These are phyloP conservation scores for Eutypella sp. DNA, from an alignment of 2,329 filamentous ascomycete genomes.

Conservation along the genomic window DNA sequence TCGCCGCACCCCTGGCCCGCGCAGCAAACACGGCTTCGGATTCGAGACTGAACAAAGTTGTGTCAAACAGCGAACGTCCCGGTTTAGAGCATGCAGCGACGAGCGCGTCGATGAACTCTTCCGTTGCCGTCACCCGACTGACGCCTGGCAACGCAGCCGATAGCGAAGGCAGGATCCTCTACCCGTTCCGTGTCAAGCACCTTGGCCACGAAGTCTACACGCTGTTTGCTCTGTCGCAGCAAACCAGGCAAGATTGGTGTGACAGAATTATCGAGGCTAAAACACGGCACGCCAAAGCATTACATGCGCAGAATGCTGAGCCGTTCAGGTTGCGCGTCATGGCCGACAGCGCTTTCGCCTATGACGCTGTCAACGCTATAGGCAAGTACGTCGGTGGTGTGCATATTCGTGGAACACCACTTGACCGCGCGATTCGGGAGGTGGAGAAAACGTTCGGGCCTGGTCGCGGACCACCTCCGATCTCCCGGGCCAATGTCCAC, in stretches of 20 bases:
- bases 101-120: constrained; percentile 58
- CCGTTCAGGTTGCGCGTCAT: constrained; percentile 90
- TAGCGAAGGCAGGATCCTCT: constrained; percentile 77
- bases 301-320: constrained; percentile 90
- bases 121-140: constrained; percentile 39
- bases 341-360: constrained; percentile 86
- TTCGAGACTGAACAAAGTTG: constrained; percentile 52
- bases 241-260: constrained; percentile 82
- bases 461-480: constrained; percentile 64
- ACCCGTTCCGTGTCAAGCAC: constrained; percentile 94
- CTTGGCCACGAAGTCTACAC: constrained; percentile 91
- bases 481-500: constrained; percentile 84
- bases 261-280: constrained; percentile 92
- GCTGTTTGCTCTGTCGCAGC: constrained; percentile 73
- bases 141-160: constrained; percentile 51
- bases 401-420: constrained; percentile 81
- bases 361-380: constrained; percentile 58
- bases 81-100: constrained; percentile 65
- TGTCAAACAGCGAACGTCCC: constrained; percentile 48
- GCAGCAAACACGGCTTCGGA: constrained; percentile 59
- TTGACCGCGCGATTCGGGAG: constrained; percentile 85
- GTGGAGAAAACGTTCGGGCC: constrained; percentile 74
- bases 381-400: constrained; percentile 58
- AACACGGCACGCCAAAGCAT: constrained; percentile 81
- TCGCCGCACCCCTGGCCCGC: constrained; percentile 56